phyloP scores from a whole-genome alignment of 2,329 filamentous ascomycete species.

The Talaromyces amestolkiae region DNA sequence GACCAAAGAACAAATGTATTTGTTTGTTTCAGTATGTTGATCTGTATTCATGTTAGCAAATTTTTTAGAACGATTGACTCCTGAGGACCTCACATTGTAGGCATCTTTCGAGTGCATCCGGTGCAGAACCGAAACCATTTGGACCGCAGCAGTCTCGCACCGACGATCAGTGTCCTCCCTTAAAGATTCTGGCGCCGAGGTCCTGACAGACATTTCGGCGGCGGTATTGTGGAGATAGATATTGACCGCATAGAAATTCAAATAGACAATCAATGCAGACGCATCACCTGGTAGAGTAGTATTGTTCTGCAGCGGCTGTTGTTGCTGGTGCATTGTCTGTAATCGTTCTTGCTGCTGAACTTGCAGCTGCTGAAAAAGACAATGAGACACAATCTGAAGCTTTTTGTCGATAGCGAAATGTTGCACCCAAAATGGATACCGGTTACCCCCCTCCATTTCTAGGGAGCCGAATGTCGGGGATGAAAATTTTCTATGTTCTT shows the following conservation, averaged over 20 bases:
- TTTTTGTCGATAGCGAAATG: not conserved
- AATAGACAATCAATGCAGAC: not conserved
- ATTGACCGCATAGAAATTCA: not conserved
- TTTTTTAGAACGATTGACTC: not conserved
- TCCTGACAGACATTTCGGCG: not conserved
- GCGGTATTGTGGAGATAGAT: not conserved
- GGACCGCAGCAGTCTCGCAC: not conserved
- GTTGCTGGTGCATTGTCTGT: not conserved
- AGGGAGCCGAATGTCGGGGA: not conserved
- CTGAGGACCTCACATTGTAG: not conserved
- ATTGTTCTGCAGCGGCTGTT: not conserved
- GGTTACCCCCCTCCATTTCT: not conserved
- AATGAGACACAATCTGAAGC: not conserved
- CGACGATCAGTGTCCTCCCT: not conserved
- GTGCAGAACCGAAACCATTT: not conserved
- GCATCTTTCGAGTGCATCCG: not conserved
- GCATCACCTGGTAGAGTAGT: not conserved
- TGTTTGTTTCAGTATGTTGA: not conserved
- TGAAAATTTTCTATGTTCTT: not conserved
- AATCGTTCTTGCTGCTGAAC: not conserved
- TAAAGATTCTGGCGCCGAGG: not conserved
- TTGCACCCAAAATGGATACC: not conserved
- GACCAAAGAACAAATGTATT: slow-evolving; percentile 2
- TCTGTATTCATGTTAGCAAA: not conserved
- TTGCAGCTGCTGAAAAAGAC: not conserved